Conservation (phyloP, 192 early-diverging fungal species). For the Phycomyces nitens region DNA sequence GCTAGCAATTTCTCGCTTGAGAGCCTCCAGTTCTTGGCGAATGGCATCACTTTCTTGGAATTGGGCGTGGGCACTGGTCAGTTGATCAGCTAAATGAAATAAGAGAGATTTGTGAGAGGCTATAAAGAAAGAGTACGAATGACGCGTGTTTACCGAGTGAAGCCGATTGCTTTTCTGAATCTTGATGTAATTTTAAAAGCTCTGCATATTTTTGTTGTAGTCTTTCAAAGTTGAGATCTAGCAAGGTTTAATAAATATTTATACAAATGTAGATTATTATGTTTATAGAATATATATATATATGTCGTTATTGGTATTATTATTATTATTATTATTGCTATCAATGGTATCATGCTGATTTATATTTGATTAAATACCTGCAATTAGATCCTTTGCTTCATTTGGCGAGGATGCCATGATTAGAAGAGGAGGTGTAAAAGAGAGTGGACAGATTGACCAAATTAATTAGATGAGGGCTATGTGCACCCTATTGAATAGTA, state of each 20-base stretch:
- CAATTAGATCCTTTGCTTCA: background rate
- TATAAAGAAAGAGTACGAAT: background rate
- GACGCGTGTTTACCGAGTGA: background rate
- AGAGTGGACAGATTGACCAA: too few species aligned
- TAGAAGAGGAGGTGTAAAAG: background rate
- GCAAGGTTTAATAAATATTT: too few species aligned
- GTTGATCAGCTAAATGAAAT: background rate
- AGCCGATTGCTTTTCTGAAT: background rate
- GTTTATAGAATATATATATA: too few species aligned
- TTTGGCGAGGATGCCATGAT: constrained; percentile 1
- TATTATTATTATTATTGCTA: too few species aligned
- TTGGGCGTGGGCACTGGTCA: background rate
- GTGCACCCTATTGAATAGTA: too few species aligned
- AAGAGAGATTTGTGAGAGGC: too few species aligned
- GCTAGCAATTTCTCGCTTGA: background rate
- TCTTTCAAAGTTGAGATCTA: background rate
- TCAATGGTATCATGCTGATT: background rate
- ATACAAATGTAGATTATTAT: too few species aligned
- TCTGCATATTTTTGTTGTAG: background rate
- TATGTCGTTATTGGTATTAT: too few species aligned
- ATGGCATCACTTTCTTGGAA: background rate
- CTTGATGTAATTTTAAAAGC: background rate
- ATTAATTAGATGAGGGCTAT: too few species aligned
- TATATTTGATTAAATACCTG: background rate
- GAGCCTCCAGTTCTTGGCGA: background rate